Evolutionary conservation across 1,284 basidiomycete genomes (phyloP).

Genomic region (Boletus sp.): DNA sequence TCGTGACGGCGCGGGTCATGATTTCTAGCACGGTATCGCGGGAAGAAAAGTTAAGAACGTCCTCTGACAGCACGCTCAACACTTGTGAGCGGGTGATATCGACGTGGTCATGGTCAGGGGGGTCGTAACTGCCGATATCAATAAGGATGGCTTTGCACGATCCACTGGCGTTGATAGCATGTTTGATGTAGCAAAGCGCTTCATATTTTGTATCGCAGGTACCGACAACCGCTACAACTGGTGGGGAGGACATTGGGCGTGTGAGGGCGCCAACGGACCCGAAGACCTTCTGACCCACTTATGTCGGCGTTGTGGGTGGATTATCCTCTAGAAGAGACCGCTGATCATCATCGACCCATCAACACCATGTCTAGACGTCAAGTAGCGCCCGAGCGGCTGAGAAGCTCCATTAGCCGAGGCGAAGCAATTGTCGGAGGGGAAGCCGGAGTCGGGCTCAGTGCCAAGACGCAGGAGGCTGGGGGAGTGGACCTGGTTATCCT

Average conservation of each 20-base stretch:
- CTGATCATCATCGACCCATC: neutral
- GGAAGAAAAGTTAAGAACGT: neutral
- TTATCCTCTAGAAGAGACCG: neutral
- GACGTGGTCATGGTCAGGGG: conserved; percentile 16
- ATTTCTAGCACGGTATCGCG: conserved; percentile 8
- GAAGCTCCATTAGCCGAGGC: conserved; percentile 14
- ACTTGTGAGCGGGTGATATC: conserved; percentile 25
- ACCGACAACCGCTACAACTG: conserved; percentile 27
- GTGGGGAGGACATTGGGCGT: conserved; percentile 12
- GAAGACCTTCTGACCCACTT: neutral
- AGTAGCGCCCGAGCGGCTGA: conserved; percentile 15
- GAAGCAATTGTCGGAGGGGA: conserved; percentile 29
- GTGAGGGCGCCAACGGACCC: neutral
- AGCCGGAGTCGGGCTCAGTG: conserved; percentile 31
- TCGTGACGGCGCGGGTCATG: conserved; percentile 23
- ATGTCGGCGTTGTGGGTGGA: conserved; percentile 16
- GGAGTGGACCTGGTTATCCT: conserved; percentile 31
- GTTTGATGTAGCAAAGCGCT: conserved; percentile 24
- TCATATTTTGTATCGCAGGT: conserved; percentile 32
- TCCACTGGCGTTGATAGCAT: conserved; percentile 6
- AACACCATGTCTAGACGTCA: conserved; percentile 20
- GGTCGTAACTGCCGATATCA: conserved; percentile 19
- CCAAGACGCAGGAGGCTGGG: conserved; percentile 30
- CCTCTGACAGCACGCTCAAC: conserved; percentile 8
- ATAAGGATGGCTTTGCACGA: conserved; percentile 26